Conservation (phyloP, 2,329 filamentous ascomycete species). For the Penicillium janthinellum region DNA sequence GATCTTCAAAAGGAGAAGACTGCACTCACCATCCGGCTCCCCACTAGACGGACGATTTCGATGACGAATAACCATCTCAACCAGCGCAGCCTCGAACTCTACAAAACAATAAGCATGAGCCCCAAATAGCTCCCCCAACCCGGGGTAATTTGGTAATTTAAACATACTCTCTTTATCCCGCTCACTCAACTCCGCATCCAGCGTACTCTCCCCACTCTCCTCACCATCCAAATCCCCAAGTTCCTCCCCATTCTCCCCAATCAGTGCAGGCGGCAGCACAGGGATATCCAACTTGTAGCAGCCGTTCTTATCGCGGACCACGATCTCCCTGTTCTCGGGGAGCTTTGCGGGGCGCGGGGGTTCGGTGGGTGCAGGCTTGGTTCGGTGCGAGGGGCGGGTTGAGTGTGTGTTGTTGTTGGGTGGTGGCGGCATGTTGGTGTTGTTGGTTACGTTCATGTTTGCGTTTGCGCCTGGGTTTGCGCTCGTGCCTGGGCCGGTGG, state of each 20-base stretch:
- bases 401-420: slow-evolving; percentile 22
- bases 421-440: slow-evolving; percentile 11
- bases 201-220: slow-evolving; percentile 54
- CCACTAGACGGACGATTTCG: slow-evolving; percentile 55
- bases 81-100: slow-evolving; percentile 51
- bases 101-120: slow-evolving; percentile 6
- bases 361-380: slow-evolving; percentile 27
- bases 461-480: neutral
- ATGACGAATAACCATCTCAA: slow-evolving; percentile 46
- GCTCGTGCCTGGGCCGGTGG: slow-evolving; percentile 19
- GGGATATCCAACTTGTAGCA: slow-evolving; percentile 52
- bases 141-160: too few relatives aligned
- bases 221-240: slow-evolving; percentile 53
- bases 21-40: slow-evolving; percentile 64
- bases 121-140: neutral
- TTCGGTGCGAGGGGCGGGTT: slow-evolving; percentile 24
- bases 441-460: neutral
- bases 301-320: slow-evolving; percentile 52
- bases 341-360: slow-evolving; percentile 24
- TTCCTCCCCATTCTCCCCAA: slow-evolving; percentile 44
- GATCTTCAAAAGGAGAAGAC: neutral
- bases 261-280: slow-evolving; percentile 38
- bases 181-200: slow-evolving; percentile 46
- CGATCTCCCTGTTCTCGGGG: slow-evolving; percentile 49
- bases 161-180: slow-evolving; percentile 46